Conservation (phyloP, 345 rosid genomes). For the Eucalyptus curtisii region DNA sequence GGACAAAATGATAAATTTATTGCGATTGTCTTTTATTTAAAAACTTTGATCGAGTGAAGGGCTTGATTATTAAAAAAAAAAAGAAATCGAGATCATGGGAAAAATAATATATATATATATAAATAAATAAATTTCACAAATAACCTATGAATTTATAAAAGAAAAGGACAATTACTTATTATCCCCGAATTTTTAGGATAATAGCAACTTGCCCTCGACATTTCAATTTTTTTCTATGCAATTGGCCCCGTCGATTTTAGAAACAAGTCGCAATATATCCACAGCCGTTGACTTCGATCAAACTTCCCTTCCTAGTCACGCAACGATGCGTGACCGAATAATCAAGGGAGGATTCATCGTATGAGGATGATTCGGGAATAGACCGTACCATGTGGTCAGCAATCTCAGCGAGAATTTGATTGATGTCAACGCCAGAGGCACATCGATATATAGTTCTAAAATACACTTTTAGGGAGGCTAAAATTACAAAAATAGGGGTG, state of each 20-base stretch:
- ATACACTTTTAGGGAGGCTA: not conserved
- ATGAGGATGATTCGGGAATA: not conserved
- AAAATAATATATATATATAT: not conserved
- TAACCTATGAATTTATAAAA: not conserved
- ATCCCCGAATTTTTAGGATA: not conserved
- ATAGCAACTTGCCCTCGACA: not conserved
- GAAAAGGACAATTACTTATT: not conserved
- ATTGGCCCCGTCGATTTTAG: not conserved
- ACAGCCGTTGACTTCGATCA: not conserved
- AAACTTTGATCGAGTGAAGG: not conserved
- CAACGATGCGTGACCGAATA: not conserved
- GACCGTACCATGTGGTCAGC: rapidly evolving
- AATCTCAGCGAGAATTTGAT: not conserved
- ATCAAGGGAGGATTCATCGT: not conserved
- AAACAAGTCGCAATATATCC: not conserved
- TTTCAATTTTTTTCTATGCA: not conserved
- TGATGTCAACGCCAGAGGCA: not conserved
- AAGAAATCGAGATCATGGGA: not conserved
- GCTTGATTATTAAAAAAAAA: too few relatives aligned
- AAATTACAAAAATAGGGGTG: not conserved
- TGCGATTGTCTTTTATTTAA: rapidly evolving
- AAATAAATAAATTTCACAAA: not conserved
- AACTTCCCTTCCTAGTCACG: not conserved
- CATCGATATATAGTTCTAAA: not conserved
- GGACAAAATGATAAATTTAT: rapidly evolving